A percentile compares a stretch with the other conserved stretches of the same genome.
These are phyloP conservation scores for Neofusicoccum laricinum DNA, from an alignment of 2,329 filamentous ascomycete genomes.

Conservation along the genomic window DNA sequence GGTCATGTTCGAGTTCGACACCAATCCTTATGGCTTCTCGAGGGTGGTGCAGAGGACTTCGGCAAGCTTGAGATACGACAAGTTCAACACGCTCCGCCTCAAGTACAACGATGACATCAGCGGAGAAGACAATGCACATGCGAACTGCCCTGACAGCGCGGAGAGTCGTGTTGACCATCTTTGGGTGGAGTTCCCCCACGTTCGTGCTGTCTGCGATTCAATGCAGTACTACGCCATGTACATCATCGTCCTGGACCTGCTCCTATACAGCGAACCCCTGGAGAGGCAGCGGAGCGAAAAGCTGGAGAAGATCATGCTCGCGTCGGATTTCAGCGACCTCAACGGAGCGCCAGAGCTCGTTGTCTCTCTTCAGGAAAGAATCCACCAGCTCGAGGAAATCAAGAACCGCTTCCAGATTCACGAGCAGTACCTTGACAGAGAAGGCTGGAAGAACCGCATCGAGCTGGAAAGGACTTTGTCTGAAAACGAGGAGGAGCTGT, in stretches of 20 bases:
- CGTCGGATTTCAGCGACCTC: constrained; percentile 96
- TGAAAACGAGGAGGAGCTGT: constrained; percentile 91
- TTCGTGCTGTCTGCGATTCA: constrained; percentile 94
- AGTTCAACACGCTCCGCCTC: constrained; percentile 93
- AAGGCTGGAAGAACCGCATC: constrained; percentile 88
- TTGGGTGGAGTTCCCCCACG: constrained; percentile 93
- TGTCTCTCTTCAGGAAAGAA: constrained; percentile 83
- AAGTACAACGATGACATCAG: constrained; percentile 96
- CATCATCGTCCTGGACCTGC: constrained; percentile 91
- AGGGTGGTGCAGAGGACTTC: constrained; percentile 96
- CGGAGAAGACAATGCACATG: constrained; percentile 52
- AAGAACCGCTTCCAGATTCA: constrained; percentile 95
- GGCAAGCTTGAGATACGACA: constrained; percentile 90
- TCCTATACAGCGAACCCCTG: constrained; percentile 92
- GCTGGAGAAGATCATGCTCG: constrained; percentile 97
- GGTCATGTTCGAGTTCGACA: constrained; percentile 94
- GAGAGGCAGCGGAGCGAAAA: constrained; percentile 97
- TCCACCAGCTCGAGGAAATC: constrained; percentile 91
- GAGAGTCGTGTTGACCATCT: constrained; percentile 92
- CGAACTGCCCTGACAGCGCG: constrained; percentile 48
- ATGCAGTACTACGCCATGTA: constrained; percentile 97
- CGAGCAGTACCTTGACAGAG: constrained; percentile 77
- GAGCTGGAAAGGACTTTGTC: constrained; percentile 86
- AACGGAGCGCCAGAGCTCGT: constrained; percentile 93
- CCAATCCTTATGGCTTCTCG: constrained; percentile 96